Base-by-base conservation (phyloP, 768 basidiomycete genomes). In the Tulasnella sp. region DNA sequence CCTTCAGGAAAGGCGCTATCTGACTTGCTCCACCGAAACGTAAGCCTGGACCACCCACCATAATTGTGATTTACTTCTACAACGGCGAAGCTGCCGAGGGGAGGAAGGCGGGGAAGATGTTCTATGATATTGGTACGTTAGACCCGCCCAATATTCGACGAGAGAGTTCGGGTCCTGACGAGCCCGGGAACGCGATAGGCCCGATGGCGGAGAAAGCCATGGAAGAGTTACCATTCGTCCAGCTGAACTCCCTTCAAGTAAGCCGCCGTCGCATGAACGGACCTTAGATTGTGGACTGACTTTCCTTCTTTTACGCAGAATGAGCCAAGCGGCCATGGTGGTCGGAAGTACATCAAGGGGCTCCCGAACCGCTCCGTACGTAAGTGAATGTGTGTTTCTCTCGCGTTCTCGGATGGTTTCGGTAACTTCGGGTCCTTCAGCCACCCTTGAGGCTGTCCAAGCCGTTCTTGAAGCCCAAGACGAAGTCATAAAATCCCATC, bases 181-280 rank as follows among this genome's bases (percentile, higher is more conserved):
- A 40, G 3, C 9, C 7, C 9, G 40, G 40, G 11, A 40, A 40
- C 40, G 11, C 11, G 40, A 6, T 67, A 77, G 76, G 39, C 18
- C 76, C 76, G n/a, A 35, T 44, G 23, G 39, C 13, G 20, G 69
- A 70, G 29, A 39, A 42, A 23, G 13, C 55, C 18, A 20, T 37
- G 67, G 40, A 77, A 29, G 76, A 51, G 3, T 13, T 77, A 16
- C 61, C 61, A 13, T 77, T 39, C 35, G 76, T 37, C 16, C 39
- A 77, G 42, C 69, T 77, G 20, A 77, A 77, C 29, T 40, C 76
- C 20, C 40, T 77, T 71, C 29, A 71, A 44, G 70, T 71, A 20
- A 71, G 70, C 32, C 4, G 20, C 15, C 6, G 5, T 16, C 5
- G 9, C 11, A 1, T 40, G 9, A 40, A 9, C 9, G 40, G 6